Conservation (phyloP, 2,329 filamentous ascomycete species). For the Bipolaris bicolor region DNA sequence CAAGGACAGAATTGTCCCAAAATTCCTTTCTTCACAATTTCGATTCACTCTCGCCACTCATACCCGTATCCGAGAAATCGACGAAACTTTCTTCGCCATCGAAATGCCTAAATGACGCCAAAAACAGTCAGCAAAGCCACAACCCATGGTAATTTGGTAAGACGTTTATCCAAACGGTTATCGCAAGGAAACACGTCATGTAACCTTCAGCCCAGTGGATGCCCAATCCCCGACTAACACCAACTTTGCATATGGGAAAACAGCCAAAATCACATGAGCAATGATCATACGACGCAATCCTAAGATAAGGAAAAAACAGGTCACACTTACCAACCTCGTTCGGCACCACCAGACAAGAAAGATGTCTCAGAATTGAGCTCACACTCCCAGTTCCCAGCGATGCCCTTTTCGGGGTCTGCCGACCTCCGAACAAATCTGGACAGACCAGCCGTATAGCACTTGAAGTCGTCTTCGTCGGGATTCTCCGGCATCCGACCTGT, state of each 20-base stretch:
- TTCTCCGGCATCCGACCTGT: constrained; percentile 78
- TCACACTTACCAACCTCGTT: constrained; percentile 78
- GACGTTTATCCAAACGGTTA: not conserved
- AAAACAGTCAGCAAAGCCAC: constrained; percentile 1
- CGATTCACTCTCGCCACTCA: constrained; percentile 21
- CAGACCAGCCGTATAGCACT: constrained; percentile 81
- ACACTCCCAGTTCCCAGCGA: constrained; percentile 81
- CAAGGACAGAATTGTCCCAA: not conserved
- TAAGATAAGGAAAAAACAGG: not conserved
- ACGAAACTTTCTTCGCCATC: constrained; percentile 48
- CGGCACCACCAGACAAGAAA: constrained; percentile 78
- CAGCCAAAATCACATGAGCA: too few species aligned
- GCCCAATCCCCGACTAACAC: too few species aligned
- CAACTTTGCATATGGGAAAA: too few species aligned
- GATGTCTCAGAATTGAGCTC: constrained; percentile 82
- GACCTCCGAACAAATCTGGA: constrained; percentile 67
- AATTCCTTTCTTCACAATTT: too few species aligned
- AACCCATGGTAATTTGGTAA: not conserved
- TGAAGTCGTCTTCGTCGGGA: constrained; percentile 77
- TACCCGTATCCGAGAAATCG: constrained; percentile 31
- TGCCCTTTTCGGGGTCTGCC: constrained; percentile 60
- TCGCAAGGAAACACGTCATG: not conserved
- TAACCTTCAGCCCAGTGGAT: too few species aligned
- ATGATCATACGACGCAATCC: not conserved
- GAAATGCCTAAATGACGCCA: constrained; percentile 36